Base-by-base conservation (phyloP, 2,329 filamentous ascomycete genomes). In the Raffaelea ambrosiae region DNA sequence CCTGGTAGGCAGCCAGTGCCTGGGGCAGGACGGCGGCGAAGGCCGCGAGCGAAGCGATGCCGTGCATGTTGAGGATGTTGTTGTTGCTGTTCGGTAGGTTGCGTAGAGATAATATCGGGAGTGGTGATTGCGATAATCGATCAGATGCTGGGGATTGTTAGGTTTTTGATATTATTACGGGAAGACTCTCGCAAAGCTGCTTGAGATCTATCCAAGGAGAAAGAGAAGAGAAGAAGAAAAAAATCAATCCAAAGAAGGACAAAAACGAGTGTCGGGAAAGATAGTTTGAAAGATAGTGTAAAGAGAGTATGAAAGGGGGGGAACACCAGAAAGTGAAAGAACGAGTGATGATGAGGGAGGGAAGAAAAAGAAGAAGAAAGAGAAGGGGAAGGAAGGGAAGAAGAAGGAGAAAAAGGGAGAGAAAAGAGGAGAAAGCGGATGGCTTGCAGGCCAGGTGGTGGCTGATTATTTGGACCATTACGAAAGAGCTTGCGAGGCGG, bases 1-100 rank as follows among this genome's bases (percentile, higher is more conserved):
- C 86, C 51, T 54, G 51, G 45, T 44, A 49, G 63, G 65, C 63
- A 21, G 48, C 54, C 46, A 73, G 44, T 18, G 66, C 63, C 43
- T 40, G 38, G 21, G 52, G 51, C 18, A 56, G 43, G 18, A 44
- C 47, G 18, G 54, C 54, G 16, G 51, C 51, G n/a, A 55, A 29
- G 14, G 54, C 53, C 35, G 51, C 51, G 33, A 55, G 40, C 3
- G 48, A 40, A 16, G 51, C 20, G 38, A 46, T n/a, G 14, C 46
- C 29, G 40, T 40, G 44, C 54, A 55, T 56, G 21, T 18, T 49
- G 47, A 29, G 23, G 16, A 26, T 40, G 41, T 29, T 14, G 41
- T 31, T 8, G 31, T 36, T 44, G 29, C 11, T 22, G 43, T 33
- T 22, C 3, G 7, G 11, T 14, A 16, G 26, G 26, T 7, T 7